Base-by-base conservation (phyloP, 441 rosid species). In the Melastoma candidum region DNA sequence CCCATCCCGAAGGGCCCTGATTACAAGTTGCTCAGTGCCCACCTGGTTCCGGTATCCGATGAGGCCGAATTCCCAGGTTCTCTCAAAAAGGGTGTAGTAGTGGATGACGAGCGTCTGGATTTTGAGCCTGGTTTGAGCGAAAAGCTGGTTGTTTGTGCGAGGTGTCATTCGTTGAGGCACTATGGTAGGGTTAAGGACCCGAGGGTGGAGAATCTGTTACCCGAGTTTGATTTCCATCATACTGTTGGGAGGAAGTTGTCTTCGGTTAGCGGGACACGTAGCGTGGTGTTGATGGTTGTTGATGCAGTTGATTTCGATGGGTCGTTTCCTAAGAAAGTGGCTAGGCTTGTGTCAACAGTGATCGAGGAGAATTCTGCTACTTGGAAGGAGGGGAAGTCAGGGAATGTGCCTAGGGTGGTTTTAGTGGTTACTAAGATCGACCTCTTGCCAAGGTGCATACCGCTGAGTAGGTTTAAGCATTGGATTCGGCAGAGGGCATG, bases 221-320 rank as follows among this genome's bases (percentile, higher is more conserved):
- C 96, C 3, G 98, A 92, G 49, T 87, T 92, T 52, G 98, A 92
- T 71, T 92, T 92, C 47, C 77, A 80, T 63, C 83, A 82, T 54
- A 83, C 94, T 0, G 89, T 92, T 2, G 96, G 95, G 11, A 80
- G 77, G 71, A 78, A 84, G 61, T 36, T 92, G 63, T 71, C 76
- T 29, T 79, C 87, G 3, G 70, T 72, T 26, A 54, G 73, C 2
- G 95, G 95, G 57, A 82, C 85, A 43, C 73, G 98, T 48, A 76
- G 87, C 9, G 85, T 92, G 9, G 95, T 87, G 51, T 56, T 92
- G 27, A 63, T 87, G 76, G 90, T 92, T 22, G 95, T 88, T 12
- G 95, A 92, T 67, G 98, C 94, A 8, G 73, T 79, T 0, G 96
- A 87, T 69, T 82, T 92, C 50, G 98, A 85, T 52, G 98, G 96